Evolutionary conservation across 1,284 basidiomycete genomes (phyloP).

Genomic region (Rhodotorula sp.): DNA sequence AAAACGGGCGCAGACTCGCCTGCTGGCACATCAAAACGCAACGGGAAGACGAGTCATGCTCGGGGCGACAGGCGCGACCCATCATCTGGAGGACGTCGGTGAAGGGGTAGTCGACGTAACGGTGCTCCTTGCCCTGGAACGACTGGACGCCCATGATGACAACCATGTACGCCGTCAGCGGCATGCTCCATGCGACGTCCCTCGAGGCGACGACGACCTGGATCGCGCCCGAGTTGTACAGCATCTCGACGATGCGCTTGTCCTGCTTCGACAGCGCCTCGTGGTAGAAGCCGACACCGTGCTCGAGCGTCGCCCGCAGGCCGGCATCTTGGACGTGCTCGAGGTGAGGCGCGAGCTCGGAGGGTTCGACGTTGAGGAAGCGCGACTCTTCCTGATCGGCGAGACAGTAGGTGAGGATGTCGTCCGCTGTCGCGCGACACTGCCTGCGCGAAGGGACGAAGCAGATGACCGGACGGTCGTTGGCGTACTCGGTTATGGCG

Average conservation of each 20-base stretch:
- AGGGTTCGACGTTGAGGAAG: slow-evolving; percentile 85
- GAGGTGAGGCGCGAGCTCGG: slow-evolving; percentile 81
- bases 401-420: slow-evolving; percentile 81
- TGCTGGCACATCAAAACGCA: slow-evolving; percentile 97
- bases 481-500: slow-evolving; percentile 83
- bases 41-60: slow-evolving; percentile 78
- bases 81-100: slow-evolving; percentile 99
- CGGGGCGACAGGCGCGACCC: slow-evolving; percentile 87
- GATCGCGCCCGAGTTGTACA: slow-evolving; percentile 91
- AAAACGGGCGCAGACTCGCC: slow-evolving; percentile 56
- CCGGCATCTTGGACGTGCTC: slow-evolving; percentile 77
- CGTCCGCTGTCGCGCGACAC: slow-evolving; percentile 87
- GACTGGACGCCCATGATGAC: slow-evolving; percentile 97
- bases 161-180: slow-evolving; percentile 92
- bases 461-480: slow-evolving; percentile 79
- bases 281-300: slow-evolving; percentile 94
- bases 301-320: slow-evolving; percentile 76
- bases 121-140: slow-evolving; percentile 84
- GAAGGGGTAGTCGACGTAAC: slow-evolving; percentile 95
- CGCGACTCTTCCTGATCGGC: slow-evolving; percentile 81
- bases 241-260: slow-evolving; percentile 86
- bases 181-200: slow-evolving; percentile 94
- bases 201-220: slow-evolving; percentile 92
- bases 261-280: slow-evolving; percentile 89
- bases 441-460: slow-evolving; percentile 95